Evolutionary conservation across 2,329 filamentous ascomycete genomes (phyloP), one percentile per base, ranked within the genome.

Genomic region (Diaporthe caulivora): DNA sequence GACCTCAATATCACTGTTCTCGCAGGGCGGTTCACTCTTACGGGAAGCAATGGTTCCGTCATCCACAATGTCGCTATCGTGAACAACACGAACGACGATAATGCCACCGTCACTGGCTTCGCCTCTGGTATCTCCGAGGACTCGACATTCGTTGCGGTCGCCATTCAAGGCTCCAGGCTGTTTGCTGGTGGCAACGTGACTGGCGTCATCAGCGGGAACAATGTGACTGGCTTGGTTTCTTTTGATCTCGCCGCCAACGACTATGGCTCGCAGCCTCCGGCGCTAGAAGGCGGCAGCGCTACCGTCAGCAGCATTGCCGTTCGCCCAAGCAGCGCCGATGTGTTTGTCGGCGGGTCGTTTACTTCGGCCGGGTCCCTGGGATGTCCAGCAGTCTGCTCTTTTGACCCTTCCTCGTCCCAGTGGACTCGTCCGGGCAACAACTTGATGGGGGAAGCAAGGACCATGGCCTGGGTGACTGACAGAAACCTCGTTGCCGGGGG

Each of bases 301-400:
- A 90, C 91, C 3, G 95, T 98, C 54, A 93, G 94, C 73, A 87
- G 93, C 37, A 95, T 99, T 77, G 89, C 91, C 15, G 87, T 92
- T 11, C 92, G 92, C 71, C 93, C 94, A 0, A 89, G 89, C 71
- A 91, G 91, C 24, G 87, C 88, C 1, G 91, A 97, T 67, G 87
- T 99, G 17, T 99, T 93, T 79, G 93, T 99, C 42, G 96, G 93
- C 49, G 97, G 97, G 42, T 91, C 89, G 13, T 99, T 98, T 80
- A 86, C 90, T n/a, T 90, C 89, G 42, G 97, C 95, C 24, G 97
- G 97, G 37, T 92, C 93, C 6, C 88, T 98, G 40, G 92, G 90
- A 54, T 99, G 97, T 80, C 91, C 93, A 4, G 92, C 91, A 60
- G 89, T 99, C 31, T 99, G 97, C 83, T 86, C 93, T 74, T 97